Conservation (phyloP, 176 grass and related monocot species). For the Musa troglodytarum region DNA sequence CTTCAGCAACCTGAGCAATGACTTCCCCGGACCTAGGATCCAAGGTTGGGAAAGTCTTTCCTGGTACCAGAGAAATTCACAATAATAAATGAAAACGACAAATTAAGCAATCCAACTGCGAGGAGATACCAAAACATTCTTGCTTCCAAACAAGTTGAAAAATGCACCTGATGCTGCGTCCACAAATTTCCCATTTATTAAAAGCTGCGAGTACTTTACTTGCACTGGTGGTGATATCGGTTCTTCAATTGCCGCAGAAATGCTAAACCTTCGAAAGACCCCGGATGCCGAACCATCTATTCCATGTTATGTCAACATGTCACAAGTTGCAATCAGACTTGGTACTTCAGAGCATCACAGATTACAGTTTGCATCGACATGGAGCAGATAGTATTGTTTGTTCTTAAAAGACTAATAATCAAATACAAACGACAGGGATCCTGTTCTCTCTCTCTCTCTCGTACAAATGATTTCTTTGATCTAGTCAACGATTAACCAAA, state of each 20-base stretch:
- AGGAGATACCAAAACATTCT: neutral
- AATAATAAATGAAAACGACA: neutral
- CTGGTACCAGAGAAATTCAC: conserved; percentile 15
- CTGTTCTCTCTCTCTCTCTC: no score
- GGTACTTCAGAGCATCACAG: neutral
- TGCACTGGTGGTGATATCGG: conserved; percentile 57
- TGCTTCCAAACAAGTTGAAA: neutral
- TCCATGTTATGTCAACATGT: conserved; percentile 27
- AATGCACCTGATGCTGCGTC: conserved; percentile 72
- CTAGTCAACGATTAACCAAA: no score
- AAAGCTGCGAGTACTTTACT: conserved; percentile 64
- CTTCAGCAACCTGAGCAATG: conserved; percentile 64
- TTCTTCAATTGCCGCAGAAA: conserved; percentile 39
- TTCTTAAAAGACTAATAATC: neutral
- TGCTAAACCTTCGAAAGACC: conserved; percentile 37
- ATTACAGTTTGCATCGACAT: neutral
- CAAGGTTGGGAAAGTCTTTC: conserved; percentile 66
- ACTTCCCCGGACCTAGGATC: conserved; percentile 79
- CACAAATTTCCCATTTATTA: conserved; percentile 82
- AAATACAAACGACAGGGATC: neutral
- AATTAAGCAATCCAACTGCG: neutral
- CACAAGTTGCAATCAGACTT: neutral
- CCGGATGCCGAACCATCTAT: conserved; percentile 30
- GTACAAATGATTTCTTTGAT: no score
- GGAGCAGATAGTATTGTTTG: neutral